Percentiles rank a stretch among this genome's conserved stretches.
phyloP scores from a whole-genome alignment of 768 basidiomycete species.

The Russula sp. region DNA sequence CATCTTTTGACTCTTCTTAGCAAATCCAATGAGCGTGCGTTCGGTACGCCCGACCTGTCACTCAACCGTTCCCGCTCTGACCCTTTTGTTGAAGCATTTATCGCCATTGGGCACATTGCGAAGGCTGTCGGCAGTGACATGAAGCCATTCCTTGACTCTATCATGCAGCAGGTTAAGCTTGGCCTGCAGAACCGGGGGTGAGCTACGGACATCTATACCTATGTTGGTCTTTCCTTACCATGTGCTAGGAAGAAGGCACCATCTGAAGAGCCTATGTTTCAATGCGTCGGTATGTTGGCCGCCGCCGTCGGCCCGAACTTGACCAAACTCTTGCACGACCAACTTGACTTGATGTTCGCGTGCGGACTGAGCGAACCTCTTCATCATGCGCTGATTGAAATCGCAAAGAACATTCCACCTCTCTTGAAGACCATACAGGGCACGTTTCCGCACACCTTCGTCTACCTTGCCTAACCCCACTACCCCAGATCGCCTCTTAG shows the following conservation, averaged over 20 bases:
- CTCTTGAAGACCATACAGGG: constrained; percentile 90
- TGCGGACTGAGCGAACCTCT: constrained; percentile 90
- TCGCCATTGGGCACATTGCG: constrained; percentile 94
- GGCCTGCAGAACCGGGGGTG: constrained; percentile 87
- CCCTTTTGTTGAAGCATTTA: constrained; percentile 57
- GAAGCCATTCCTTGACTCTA: constrained; percentile 90
- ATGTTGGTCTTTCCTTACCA: neutral
- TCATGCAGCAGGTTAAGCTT: constrained; percentile 83
- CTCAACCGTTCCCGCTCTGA: constrained; percentile 2
- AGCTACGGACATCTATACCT: constrained; percentile 22
- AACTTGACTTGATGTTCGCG: constrained; percentile 93
- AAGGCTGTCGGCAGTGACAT: constrained; percentile 89
- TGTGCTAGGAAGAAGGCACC: constrained; percentile 81
- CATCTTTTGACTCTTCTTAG: constrained; percentile 84
- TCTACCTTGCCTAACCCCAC: neutral
- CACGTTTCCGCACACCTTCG: constrained; percentile 28
- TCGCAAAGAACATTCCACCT: constrained; percentile 84
- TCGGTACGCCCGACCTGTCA: constrained; percentile 47
- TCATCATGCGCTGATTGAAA: constrained; percentile 74
- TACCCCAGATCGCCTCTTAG: constrained; percentile 74
- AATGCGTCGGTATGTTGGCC: constrained; percentile 96
- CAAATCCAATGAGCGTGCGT: constrained; percentile 82
- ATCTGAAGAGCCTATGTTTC: constrained; percentile 92
- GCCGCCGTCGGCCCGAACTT: constrained; percentile 92
- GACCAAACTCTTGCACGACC: constrained; percentile 92